Conservation (phyloP, 2,329 filamentous ascomycete species). For the Colletotrichum sp. region DNA sequence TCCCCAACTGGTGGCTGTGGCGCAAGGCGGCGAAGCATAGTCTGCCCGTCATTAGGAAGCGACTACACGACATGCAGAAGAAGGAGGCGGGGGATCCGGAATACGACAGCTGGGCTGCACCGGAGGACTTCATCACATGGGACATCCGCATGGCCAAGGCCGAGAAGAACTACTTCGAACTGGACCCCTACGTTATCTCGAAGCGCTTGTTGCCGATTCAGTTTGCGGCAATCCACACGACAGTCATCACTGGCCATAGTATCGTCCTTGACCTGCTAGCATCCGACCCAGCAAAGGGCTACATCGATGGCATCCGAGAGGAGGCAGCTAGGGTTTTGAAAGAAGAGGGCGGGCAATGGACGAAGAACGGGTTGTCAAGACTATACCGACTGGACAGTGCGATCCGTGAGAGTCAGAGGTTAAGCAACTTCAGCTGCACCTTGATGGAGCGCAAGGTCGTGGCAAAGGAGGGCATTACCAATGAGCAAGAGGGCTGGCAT, state of each 20-base stretch:
- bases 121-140: conserved; percentile 65
- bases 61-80: conserved; percentile 49
- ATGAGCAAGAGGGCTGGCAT: conserved; percentile 46
- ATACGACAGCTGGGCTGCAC: conserved; percentile 45
- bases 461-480: conserved; percentile 37
- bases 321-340: conserved; percentile 41
- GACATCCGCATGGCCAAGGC: conserved; percentile 53
- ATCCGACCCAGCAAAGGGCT: conserved; percentile 36
- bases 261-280: conserved; percentile 51
- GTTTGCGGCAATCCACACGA: conserved; percentile 65
- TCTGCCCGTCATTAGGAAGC: conserved; percentile 52
- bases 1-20: conserved; percentile 54
- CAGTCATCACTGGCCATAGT: conserved; percentile 54
- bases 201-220: conserved; percentile 59
- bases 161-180: conserved; percentile 46
- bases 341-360: conserved; percentile 47
- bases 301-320: conserved; percentile 44
- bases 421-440: conserved; percentile 51
- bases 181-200: conserved; percentile 52
- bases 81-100: conserved; percentile 43
- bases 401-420: conserved; percentile 57
- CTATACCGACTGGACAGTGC: conserved; percentile 55
- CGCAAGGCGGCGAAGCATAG: conserved; percentile 44
- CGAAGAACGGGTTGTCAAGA: conserved; percentile 45
- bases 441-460: conserved; percentile 52